Base-by-base conservation (phyloP, 345 rosid species). In the Brassica juncea region DNA sequence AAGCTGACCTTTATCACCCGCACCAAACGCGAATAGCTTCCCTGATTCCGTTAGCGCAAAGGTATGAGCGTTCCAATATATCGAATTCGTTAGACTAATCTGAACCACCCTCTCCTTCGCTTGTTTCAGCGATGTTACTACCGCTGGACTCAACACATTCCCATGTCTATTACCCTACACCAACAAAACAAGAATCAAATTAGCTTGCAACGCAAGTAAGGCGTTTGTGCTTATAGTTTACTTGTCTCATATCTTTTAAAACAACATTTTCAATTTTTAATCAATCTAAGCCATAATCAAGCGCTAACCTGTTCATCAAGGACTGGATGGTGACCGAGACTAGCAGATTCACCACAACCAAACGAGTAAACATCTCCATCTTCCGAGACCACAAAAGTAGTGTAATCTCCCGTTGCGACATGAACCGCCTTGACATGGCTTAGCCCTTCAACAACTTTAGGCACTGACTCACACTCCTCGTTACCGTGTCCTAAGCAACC, bases 1-100 rank as follows among this genome's bases (percentile, higher is more conserved):
- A n/a, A 95, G 94, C 87, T 95, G 99, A 72, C 99, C 99, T 21
- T 93, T 93, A 86, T 91, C 99, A 0, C 99, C 99, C 1, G 98
- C 97, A 1, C 99, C 99, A 59, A 95, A 93, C 0, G 98, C 97
- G 2, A 82, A 95, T 0, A 95, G 88, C 85, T 91, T 93, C 71
- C 98, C 99, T 0, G 94, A 84, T 83, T 95, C 97, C 0, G 97
- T 84, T 44, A 95, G 93, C 3, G 97, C 98, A 77, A 95, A 87
- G 0, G 98, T 95, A 84, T 95, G 99, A 2, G 98, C 99, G 35
- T 89, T 95, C 98, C 97, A 93, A 81, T 88, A 90, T 83, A 90
- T 81, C 0, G 98, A 95, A 81, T 95, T 95, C 66, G 99, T 95
- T 14, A 88, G 85, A 88, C 99, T 90, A 70, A 93, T 87, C 85